These are phyloP conservation scores for Zea luxurians DNA, from an alignment of 176 grass and related monocot genomes.

Conservation along the genomic window DNA sequence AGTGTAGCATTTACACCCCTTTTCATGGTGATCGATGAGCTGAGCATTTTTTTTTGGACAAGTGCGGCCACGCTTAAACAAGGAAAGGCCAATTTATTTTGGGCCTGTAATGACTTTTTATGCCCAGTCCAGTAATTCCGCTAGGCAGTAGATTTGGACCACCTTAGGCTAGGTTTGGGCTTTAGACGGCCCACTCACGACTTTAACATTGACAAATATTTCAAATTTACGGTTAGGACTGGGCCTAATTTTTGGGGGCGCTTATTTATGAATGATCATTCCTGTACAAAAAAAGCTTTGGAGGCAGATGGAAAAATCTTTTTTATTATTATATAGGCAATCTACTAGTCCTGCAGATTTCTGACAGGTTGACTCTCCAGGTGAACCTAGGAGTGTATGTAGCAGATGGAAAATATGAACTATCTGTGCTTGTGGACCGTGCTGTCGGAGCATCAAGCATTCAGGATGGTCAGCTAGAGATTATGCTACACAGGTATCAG, in stretches of 20 bases:
- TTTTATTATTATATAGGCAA: too few species aligned
- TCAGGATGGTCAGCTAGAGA: slow-evolving; percentile 80
- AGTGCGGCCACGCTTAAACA: background rate
- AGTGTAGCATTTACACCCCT: too few species aligned
- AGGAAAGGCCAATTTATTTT: background rate
- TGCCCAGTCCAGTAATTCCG: background rate
- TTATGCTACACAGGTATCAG: slow-evolving; percentile 88
- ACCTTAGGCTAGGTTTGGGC: background rate
- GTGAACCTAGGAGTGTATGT: slow-evolving; percentile 77
- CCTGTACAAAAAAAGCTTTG: background rate
- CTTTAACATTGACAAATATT: background rate
- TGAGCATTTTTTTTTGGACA: too few species aligned
- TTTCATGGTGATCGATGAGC: too few species aligned
- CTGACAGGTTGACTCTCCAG: slow-evolving; percentile 40
- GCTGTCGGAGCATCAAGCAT: slow-evolving; percentile 92
- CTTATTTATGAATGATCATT: background rate
- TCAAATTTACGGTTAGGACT: background rate
- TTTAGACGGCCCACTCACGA: background rate
- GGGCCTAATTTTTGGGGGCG: background rate
- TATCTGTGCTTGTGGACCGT: slow-evolving; percentile 86
- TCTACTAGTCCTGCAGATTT: too few species aligned
- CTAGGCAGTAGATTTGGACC: background rate
- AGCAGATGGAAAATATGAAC: slow-evolving; percentile 71
- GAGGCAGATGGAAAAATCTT: too few species aligned
- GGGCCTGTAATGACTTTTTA: background rate